These are phyloP conservation scores for Amphirosellinia nigrospora DNA, from an alignment of 495 filamentous ascomycete genomes.

Conservation along the genomic window DNA sequence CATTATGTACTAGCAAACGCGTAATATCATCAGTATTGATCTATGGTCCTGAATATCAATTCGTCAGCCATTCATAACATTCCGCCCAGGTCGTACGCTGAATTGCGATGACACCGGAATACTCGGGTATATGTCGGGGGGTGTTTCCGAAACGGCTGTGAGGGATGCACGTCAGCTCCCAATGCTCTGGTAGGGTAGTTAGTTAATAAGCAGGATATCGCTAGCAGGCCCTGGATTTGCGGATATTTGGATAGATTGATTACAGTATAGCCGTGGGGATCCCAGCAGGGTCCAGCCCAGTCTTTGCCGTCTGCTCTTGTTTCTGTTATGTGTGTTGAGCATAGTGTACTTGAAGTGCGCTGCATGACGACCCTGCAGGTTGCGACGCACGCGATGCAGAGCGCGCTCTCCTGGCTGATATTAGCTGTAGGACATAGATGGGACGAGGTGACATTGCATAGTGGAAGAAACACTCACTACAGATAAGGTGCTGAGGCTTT, in stretches of 20 bases:
- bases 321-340: not conserved
- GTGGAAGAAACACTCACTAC: not conserved
- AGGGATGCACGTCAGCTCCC: slow-evolving; percentile 18
- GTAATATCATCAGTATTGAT: not conserved
- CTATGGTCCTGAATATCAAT: not conserved
- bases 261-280: not conserved
- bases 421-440: not conserved
- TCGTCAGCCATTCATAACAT: not conserved
- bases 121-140: not conserved
- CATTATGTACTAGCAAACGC: not conserved
- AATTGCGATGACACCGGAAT: not conserved
- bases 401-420: not conserved
- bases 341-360: not conserved
- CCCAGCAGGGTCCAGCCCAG: not conserved
- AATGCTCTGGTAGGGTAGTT: slow-evolving; percentile 13
- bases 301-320: not conserved
- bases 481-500: not conserved
- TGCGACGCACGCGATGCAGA: slow-evolving; percentile 7
- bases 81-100: not conserved
- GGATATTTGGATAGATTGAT: not conserved
- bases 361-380: slow-evolving; percentile 15
- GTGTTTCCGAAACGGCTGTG: slow-evolving; percentile 1
- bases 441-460: not conserved
- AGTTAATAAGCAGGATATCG: not conserved
- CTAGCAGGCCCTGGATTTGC: not conserved